Evolutionary conservation across 2,329 filamentous ascomycete species (phyloP).

Genomic region (Hyphodiscus sp.): DNA sequence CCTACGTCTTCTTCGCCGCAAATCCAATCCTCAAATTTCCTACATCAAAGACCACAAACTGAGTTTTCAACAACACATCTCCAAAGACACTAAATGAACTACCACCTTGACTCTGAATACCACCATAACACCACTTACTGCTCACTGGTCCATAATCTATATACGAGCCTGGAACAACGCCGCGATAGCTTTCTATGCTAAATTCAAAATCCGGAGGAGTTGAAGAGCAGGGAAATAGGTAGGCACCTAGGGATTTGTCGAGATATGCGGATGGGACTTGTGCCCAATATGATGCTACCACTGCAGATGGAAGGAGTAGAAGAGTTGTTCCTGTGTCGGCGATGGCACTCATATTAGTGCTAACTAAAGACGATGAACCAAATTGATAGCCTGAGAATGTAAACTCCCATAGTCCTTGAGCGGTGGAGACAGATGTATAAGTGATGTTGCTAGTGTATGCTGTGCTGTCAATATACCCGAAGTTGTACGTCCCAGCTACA

Average conservation of each 20-base stretch:
- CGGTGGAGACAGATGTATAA: slow-evolving; percentile 38
- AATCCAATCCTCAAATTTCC: slow-evolving; percentile 14
- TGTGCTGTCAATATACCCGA: slow-evolving; percentile 43
- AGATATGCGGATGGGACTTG: slow-evolving; percentile 21
- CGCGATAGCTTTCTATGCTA: slow-evolving; percentile 21
- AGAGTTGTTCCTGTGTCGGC: slow-evolving; percentile 34
- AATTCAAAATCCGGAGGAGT: slow-evolving; percentile 28
- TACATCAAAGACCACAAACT: slow-evolving; percentile 29
- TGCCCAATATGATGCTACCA: slow-evolving; percentile 30
- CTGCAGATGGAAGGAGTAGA: slow-evolving; percentile 25
- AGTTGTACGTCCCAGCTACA: slow-evolving; percentile 41
- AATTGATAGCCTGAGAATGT: slow-evolving; percentile 40
- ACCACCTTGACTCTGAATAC: slow-evolving; percentile 12
- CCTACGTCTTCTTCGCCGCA: slow-evolving; percentile 2
- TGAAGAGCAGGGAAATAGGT: slow-evolving; percentile 27
- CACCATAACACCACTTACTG: slow-evolving; percentile 13
- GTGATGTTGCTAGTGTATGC: slow-evolving; percentile 45
- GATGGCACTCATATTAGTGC: slow-evolving; percentile 2
- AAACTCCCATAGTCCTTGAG: slow-evolving; percentile 46
- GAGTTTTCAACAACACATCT: slow-evolving; percentile 28
- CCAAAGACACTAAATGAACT: slow-evolving; percentile 28
- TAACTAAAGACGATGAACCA: slow-evolving; percentile 14
- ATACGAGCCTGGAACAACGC: slow-evolving; percentile 28
- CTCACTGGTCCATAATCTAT: slow-evolving; percentile 27
- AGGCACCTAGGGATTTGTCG: slow-evolving; percentile 18